These are phyloP conservation scores for Chaetothyriales sp. DNA, from an alignment of 2,329 filamentous ascomycete genomes.

Conservation along the genomic window DNA sequence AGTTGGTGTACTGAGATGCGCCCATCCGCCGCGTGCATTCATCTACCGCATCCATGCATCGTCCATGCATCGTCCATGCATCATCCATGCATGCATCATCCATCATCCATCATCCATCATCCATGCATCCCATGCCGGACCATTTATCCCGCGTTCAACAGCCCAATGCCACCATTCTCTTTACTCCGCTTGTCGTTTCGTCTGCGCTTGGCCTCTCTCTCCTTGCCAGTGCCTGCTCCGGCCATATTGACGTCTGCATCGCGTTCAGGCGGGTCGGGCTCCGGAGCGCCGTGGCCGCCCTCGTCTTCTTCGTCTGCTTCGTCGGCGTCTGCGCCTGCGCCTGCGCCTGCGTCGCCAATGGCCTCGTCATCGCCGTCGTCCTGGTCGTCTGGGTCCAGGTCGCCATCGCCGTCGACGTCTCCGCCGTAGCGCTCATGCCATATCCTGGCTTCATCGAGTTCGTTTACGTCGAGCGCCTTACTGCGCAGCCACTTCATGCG, in stretches of 20 bases:
- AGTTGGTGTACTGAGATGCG: no score
- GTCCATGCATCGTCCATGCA: no score
- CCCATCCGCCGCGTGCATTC: no score
- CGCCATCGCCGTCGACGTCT: conserved; percentile 20
- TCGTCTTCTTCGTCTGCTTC: not conserved
- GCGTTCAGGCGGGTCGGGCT: not conserved
- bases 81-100: no score
- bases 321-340: not conserved
- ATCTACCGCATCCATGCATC: no score
- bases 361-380: conserved; percentile 10
- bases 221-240: not conserved
- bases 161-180: not conserved
- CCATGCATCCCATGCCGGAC: no score
- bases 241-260: not conserved
- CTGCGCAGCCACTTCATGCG: conserved; percentile 93
- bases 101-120: not conserved
- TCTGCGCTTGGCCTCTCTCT: not conserved
- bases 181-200: not conserved
- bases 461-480: conserved; percentile 63
- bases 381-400: conserved; percentile 28
- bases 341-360: not conserved
- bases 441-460: conserved; percentile 58
- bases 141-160: not conserved
- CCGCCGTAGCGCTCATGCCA: conserved; percentile 24
- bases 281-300: not conserved